phyloP scores from a whole-genome alignment of 352 stramenopile species.

The Phytophthora meadii region DNA sequence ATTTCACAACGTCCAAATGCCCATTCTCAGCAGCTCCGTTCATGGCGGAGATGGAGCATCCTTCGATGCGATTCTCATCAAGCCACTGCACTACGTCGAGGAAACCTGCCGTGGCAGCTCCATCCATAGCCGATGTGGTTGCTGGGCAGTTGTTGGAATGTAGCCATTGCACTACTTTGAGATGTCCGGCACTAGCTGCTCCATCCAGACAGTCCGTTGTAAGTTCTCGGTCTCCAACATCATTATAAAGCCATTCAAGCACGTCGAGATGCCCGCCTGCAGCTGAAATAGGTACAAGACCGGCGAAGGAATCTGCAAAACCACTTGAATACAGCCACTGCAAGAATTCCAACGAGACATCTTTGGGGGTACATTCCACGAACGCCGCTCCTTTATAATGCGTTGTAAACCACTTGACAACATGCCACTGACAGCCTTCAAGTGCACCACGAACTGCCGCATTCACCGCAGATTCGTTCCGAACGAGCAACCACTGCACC shows the following conservation, averaged over 20 bases:
- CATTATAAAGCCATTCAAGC: constrained; percentile 23
- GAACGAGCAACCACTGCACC: constrained; percentile 17
- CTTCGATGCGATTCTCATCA: constrained; percentile 19
- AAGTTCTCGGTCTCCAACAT: constrained; percentile 14
- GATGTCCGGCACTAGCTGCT: constrained; percentile 25
- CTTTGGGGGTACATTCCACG: constrained; percentile 12
- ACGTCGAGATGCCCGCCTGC: constrained; percentile 14
- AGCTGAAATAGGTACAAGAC: constrained; percentile 6
- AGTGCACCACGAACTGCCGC: constrained; percentile 24
- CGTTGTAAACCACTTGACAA: constrained; percentile 20
- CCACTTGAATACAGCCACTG: constrained; percentile 15
- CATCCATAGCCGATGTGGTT: constrained; percentile 27
- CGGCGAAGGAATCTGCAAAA: not conserved
- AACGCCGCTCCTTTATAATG: constrained; percentile 7
- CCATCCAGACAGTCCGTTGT: constrained; percentile 19
- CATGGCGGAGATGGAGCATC: constrained; percentile 22
- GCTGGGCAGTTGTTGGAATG: constrained; percentile 15
- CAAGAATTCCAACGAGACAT: constrained; percentile 24
- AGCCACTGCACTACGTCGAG: constrained; percentile 26
- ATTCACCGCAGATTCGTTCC: constrained; percentile 1
- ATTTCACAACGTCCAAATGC: constrained; percentile 21
- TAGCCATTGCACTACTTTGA: constrained; percentile 31
- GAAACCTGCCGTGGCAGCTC: constrained; percentile 18
- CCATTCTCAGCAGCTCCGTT: constrained; percentile 31
- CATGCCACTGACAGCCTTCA: constrained; percentile 13